Evolutionary conservation across 2,329 filamentous ascomycete species (phyloP).

Genomic region (Monosporascus sp.): DNA sequence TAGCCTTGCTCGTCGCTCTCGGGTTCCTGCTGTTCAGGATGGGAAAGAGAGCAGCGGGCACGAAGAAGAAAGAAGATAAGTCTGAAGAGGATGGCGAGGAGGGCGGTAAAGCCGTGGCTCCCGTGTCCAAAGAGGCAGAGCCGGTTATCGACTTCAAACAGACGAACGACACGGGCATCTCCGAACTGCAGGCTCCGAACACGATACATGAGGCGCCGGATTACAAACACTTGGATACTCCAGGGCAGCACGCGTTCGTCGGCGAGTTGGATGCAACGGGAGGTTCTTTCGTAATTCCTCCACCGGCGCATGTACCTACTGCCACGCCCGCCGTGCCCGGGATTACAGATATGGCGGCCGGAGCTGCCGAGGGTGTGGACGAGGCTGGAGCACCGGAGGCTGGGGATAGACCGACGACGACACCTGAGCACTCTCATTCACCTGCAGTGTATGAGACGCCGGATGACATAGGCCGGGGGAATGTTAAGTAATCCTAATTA

Average conservation of each 20-base stretch:
- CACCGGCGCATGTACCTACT: neutral
- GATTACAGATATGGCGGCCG: neutral
- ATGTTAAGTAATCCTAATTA: neutral
- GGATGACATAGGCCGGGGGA: neutral
- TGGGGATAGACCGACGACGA: neutral
- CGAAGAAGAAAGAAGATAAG: neutral
- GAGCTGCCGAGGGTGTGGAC: neutral
- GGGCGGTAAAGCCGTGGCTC: neutral
- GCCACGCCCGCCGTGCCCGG: neutral
- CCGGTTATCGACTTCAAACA: neutral
- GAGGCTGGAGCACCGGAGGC: neutral
- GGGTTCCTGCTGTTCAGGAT: conserved; percentile 2
- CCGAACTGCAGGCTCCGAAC: conserved; percentile 1
- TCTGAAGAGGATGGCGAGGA: neutral
- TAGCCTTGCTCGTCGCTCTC: neutral
- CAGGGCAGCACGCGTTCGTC: neutral
- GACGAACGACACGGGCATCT: neutral
- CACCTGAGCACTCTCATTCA: neutral
- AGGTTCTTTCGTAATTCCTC: conserved; percentile 1
- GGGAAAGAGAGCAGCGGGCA: conserved; percentile 1
- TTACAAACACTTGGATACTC: neutral
- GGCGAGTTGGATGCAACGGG: conserved; percentile 4
- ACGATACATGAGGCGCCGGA: conserved; percentile 3
- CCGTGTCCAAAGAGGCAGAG: neutral
- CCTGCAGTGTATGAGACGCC: neutral